Percentiles rank a stretch among this genome's conserved stretches.
Evolutionary conservation across 2,329 filamentous ascomycete genomes (phyloP).

Genomic region (Epichloe sylvatica): DNA sequence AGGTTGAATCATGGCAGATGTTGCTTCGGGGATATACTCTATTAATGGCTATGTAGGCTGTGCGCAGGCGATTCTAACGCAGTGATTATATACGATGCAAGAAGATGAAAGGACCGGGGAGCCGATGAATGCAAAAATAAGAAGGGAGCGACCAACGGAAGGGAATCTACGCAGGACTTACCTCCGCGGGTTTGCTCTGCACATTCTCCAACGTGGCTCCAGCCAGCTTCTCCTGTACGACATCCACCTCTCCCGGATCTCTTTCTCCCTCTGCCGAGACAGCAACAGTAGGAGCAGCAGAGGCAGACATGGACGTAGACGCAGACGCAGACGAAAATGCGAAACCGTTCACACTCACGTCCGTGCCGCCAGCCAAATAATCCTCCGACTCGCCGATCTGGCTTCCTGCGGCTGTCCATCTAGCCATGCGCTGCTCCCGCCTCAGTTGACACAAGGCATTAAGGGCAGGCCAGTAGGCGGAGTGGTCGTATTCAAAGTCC

Average conservation of each 20-base stretch:
- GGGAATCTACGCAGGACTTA: not conserved
- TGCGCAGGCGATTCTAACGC: not conserved
- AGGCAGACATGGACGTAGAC: not conserved
- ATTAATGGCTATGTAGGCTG: not conserved
- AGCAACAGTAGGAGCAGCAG: not conserved
- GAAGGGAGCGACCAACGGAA: not conserved
- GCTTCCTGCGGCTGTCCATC: constrained; percentile 73
- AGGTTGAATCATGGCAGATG: not conserved
- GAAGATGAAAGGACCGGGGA: not conserved
- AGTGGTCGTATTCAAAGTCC: constrained; percentile 85
- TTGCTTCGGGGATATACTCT: not conserved
- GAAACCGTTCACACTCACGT: constrained; percentile 21
- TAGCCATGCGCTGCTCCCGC: constrained; percentile 44
- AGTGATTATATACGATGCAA: not conserved
- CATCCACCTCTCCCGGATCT: constrained; percentile 2
- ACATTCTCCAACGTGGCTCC: constrained; percentile 2
- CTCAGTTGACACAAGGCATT: constrained; percentile 54
- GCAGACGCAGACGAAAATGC: constrained; percentile 10
- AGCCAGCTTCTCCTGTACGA: constrained; percentile 8
- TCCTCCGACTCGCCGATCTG: constrained; percentile 74
- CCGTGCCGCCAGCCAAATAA: constrained; percentile 57
- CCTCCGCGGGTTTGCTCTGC: not conserved
- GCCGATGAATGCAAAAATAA: not conserved
- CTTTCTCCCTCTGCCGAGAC: not conserved
- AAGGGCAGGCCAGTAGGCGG: constrained; percentile 77